Base-by-base conservation (phyloP, 371 early-diverging fungal species). In the Mortierella sp. region DNA sequence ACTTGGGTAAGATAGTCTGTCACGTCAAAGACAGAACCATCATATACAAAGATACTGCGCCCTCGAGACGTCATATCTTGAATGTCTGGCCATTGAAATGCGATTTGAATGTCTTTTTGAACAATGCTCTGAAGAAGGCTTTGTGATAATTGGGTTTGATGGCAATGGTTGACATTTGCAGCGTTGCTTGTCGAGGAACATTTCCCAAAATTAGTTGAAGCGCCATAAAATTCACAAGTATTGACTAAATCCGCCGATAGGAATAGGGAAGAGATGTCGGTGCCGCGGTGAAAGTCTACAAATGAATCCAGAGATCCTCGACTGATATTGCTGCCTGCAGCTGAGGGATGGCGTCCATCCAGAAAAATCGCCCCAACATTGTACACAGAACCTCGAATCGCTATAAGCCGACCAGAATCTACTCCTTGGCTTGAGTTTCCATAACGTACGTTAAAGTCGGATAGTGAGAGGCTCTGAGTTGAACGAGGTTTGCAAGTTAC, bases 321-420 rank as follows among this genome's bases (percentile, higher is more conserved):
- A 0, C 51, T 37, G n/a, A 63, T 6, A 15, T 72, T 71, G 34
- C 40, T 59, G 64, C 66, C 26, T 68, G 51, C 31, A 66, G 63
- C 7, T 23, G 76, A 68, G n/a, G 83, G 75, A 57, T 84, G 83
- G 32, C 57, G 55, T 9, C 76, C 81, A 23, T 59, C 57, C 12
- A 28, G 37, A 47, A 85, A 81, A 29, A 83, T 65, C 9, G n/a
- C 29, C 0, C 76, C 81, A 26, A 82, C 42, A 64, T 86, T 66
- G 60, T 85, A 85, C 17, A 86, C 71, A 34, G 31, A 28, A 0
- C 86, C 85, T 26, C 78, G 75, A 19, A 86, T 71, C 19, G 72
- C 76, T 67, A 75, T 72, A 29, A 80, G 59, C 40, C 66, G 61
- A 26, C 35, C 35, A 9, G 55, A 5, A 2, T 54, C 26, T 1